Conservation (phyloP, 108 stramenopile species). For the Schizochytrium sp. region DNA sequence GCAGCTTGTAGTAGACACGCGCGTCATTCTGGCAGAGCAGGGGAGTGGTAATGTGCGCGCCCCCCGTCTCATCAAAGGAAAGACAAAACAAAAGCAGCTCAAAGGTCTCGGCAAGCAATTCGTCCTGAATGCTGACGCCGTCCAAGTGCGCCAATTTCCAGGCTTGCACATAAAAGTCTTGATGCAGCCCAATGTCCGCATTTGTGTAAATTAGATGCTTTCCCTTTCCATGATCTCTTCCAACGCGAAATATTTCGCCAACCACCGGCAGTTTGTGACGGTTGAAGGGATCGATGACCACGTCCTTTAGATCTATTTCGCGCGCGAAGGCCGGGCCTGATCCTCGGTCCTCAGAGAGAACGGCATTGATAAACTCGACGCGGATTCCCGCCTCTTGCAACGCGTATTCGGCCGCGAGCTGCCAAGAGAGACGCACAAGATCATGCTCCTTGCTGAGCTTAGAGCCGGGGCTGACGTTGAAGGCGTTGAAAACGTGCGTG, state of each 20-base stretch:
- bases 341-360: neutral
- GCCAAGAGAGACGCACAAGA: neutral
- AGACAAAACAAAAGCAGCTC: neutral
- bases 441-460: neutral
- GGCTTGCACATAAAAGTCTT: neutral
- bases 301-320: neutral
- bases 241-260: neutral
- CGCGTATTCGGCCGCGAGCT: neutral
- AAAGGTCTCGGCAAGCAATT: neutral
- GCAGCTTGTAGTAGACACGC: neutral
- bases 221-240: neutral
- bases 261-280: neutral
- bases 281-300: neutral
- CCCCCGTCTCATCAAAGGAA: neutral
- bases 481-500: neutral
- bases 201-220: neutral
- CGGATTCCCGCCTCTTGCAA: neutral
- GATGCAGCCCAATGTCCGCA: neutral
- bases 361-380: neutral
- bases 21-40: neutral
- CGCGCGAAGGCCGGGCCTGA: neutral
- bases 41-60: neutral
- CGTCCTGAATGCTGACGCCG: neutral
- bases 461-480: neutral
- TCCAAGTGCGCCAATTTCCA: neutral